Evolutionary conservation across 352 stramenopile species (phyloP), one percentile per base, ranked within the genome.

Genomic region (Globisporangium carolinianum): DNA sequence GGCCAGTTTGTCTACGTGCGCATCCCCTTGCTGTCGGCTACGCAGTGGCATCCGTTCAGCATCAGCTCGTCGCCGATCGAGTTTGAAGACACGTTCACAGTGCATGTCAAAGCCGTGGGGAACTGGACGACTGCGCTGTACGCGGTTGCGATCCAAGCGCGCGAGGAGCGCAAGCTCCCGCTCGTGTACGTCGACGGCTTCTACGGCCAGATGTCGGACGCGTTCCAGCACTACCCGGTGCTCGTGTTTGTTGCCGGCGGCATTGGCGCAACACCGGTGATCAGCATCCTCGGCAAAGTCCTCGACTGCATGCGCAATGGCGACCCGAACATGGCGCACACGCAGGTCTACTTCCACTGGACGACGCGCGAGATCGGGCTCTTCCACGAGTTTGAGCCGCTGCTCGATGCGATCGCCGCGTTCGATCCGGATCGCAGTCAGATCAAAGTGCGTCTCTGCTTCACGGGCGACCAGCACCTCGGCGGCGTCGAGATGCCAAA

Each of bases 181-280:
- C 78, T 92, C 18, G 78, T 94, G 57, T 90, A 89, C 68, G 78
- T 94, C 35, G 81, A 89, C 45, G 84, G 84, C 0, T 90, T 87
- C 62, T 91, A 92, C 66, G 84, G 82, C 55, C 87, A 89, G 49
- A 90, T 90, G 76, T 89, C 84, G 35, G 74, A 91, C 47, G 78
- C 87, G 47, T 91, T 91, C 59, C 76, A 91, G 66, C 76, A 91
- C 55, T 93, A 91, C 66, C 76, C 79, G 0, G 77, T 81, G 61
- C 75, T 93, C 0, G 79, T 93, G 37, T 86, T 93, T 46, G 68
- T 93, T 11, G 79, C 76, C 39, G 83, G 83, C 72, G 89, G 89
- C 55, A 95, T 97, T 53, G 88, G 90, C 18, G 76, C 87, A 6
- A 97, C 90, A 1, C 90, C 90, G 6, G 76, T 96, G 42, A 89